These are phyloP conservation scores for Aureobasidium sp. DNA, from an alignment of 2,329 filamentous ascomycete species.

Conservation along the genomic window DNA sequence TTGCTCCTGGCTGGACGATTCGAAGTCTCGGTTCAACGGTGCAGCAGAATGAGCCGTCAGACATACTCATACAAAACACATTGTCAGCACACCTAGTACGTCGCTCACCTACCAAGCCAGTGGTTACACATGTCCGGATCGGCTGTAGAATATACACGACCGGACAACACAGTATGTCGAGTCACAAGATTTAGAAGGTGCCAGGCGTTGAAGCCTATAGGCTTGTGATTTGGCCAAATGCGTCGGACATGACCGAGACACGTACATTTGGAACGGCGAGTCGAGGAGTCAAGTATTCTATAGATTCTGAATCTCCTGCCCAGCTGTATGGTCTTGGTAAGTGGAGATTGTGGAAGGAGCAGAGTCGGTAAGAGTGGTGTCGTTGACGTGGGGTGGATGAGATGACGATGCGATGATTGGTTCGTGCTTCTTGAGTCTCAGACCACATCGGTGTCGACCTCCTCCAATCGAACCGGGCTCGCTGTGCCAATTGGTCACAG, in stretches of 20 bases:
- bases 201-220: background rate
- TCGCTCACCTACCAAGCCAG: background rate
- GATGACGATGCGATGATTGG: background rate
- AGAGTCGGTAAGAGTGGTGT: background rate
- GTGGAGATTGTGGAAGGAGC: background rate
- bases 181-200: background rate
- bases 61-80: background rate
- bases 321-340: no score
- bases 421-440: constrained; percentile 2
- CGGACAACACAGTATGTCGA: background rate
- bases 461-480: background rate
- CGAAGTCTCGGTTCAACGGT: background rate
- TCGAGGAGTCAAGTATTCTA: background rate
- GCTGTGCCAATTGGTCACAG: background rate
- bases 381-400: background rate
- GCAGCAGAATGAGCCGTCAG: background rate
- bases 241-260: background rate
- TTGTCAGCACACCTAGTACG: no score
- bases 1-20: constrained; percentile 3
- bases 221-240: background rate
- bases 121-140: background rate
- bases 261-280: background rate
- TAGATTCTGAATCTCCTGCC: background rate
- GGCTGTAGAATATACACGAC: background rate
- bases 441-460: background rate